phyloP scores from a whole-genome alignment of 1,284 basidiomycete species.

The Golubevia sp. region DNA sequence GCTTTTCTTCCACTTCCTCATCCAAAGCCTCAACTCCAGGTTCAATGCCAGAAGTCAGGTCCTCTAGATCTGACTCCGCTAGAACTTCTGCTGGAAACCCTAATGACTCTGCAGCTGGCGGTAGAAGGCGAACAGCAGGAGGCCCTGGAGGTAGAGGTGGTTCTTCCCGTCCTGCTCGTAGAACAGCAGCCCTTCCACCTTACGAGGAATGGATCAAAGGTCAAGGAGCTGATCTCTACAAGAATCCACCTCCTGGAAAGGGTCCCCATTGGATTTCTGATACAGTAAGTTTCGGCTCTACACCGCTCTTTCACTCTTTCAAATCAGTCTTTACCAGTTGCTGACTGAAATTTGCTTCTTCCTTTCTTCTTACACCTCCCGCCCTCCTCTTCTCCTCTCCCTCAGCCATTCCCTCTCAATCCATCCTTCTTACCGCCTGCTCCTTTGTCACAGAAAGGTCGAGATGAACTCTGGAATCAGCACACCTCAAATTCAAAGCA shows the following conservation, averaged over 20 bases:
- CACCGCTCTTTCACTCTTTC: background rate
- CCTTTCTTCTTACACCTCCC: background rate
- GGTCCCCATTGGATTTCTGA: conserved; percentile 54
- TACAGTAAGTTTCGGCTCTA: conserved; percentile 17
- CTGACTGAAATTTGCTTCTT: no score
- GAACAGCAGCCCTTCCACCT: conserved; percentile 28
- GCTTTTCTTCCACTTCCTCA: no score
- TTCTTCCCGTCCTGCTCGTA: conserved; percentile 22
- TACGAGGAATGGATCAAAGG: conserved; percentile 43
- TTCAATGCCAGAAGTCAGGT: no score
- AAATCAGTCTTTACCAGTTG: no score
- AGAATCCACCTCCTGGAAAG: conserved; percentile 35
- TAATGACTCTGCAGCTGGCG: no score
- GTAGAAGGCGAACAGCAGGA: no score
- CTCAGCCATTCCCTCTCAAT: conserved; percentile 52
- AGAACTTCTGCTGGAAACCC: no score
- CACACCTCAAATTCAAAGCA: conserved; percentile 36
- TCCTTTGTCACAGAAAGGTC: conserved; percentile 37
- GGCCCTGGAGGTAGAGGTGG: conserved; percentile 21
- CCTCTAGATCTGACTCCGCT: no score
- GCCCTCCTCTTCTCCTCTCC: background rate
- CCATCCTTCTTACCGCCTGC: conserved; percentile 52
- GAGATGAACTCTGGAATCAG: conserved; percentile 46
- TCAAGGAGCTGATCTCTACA: conserved; percentile 31
- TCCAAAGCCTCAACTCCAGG: no score